Evolutionary conservation across 805 yeast species (phyloP).

Genomic region (Lipomyces chichibuensis): DNA sequence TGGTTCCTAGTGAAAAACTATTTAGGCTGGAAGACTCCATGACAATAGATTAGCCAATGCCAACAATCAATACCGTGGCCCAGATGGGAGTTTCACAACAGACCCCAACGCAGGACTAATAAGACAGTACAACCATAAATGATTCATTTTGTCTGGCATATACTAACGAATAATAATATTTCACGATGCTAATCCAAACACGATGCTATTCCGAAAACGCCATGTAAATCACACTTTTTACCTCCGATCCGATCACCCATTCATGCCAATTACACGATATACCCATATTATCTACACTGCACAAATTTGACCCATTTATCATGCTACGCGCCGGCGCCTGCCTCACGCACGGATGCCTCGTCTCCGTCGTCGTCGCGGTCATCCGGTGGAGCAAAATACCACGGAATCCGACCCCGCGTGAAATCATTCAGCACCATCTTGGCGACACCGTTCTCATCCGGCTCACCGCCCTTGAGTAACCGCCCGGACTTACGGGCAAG

Average conservation of each 20-base stretch:
- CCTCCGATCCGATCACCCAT: background rate
- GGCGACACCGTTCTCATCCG: conserved; percentile 91
- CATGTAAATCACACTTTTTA: background rate
- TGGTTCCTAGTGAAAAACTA: background rate
- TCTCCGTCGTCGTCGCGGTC: conserved; percentile 62
- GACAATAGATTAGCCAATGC: background rate
- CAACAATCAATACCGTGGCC: background rate
- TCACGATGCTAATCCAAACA: too few species aligned
- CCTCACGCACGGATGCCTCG: conserved; percentile 7
- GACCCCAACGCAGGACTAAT: too few species aligned
- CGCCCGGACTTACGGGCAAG: conserved; percentile 93
- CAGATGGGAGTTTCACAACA: too few species aligned
- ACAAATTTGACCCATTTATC: background rate
- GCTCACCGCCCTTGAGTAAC: conserved; percentile 94
- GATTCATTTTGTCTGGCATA: too few species aligned
- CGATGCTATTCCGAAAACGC: background rate
- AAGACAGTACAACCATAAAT: too few species aligned
- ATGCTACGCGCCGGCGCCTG: background rate
- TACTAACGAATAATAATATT: too few species aligned
- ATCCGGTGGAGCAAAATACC: conserved; percentile 96
- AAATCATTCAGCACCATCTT: conserved; percentile 90
- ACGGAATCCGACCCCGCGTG: conserved; percentile 95
- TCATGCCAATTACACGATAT: background rate
- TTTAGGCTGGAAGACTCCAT: background rate
- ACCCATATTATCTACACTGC: background rate